Base-by-base conservation (phyloP, 2,329 filamentous ascomycete species). In the Alternaria sp. region DNA sequence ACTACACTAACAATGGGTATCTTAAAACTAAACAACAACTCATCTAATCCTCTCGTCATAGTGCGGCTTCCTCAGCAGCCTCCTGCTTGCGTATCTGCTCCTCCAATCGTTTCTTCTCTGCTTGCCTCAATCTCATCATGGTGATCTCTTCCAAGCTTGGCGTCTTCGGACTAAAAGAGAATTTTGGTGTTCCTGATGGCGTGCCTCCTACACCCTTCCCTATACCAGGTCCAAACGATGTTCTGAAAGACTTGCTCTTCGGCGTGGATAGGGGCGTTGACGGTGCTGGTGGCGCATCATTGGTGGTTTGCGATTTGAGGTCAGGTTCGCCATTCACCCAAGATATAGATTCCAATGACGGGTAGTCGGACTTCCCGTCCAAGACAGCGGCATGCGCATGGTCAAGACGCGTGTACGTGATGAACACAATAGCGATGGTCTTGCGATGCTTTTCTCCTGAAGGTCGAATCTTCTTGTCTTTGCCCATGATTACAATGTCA, bases 401-500 rank as follows among this genome's bases (percentile, higher is more conserved):
- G 48, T 88, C 84, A 36, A 89, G 82, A 4, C 86, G 87, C 4
- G 79, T 76, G 73, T 84, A 89, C 14, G 88, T 81, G 14, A 89
- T 76, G 46, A 87, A 82, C 0, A 82, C 86, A 1, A 81, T 85
- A 5, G 81, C 84, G 55, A 85, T 76, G 2, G 82, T 74, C 57
- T 82, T 83, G 66, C 85, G 85, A 64, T 85, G 82, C 58, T 82
- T 82, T 56, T 79, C 79, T 5, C 83, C 83, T 6, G 81, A 80
- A 3, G 83, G 65, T 6, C 81, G 81, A 5, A 78, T 68, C 64
- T 85, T 85, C 71, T 87, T 88, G 67, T 88, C 85, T 62, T 85
- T 86, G 49, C 87, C 77, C 34, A 87, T 75, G 43, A 86, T 78
- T 0, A 83, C 78, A 61, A 82, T 84, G 62, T 89, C 85, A 12